Evolutionary conservation across 2,329 filamentous ascomycete genomes (phyloP), one percentile per base, ranked within the genome.

Genomic region (Penicillium sp.): DNA sequence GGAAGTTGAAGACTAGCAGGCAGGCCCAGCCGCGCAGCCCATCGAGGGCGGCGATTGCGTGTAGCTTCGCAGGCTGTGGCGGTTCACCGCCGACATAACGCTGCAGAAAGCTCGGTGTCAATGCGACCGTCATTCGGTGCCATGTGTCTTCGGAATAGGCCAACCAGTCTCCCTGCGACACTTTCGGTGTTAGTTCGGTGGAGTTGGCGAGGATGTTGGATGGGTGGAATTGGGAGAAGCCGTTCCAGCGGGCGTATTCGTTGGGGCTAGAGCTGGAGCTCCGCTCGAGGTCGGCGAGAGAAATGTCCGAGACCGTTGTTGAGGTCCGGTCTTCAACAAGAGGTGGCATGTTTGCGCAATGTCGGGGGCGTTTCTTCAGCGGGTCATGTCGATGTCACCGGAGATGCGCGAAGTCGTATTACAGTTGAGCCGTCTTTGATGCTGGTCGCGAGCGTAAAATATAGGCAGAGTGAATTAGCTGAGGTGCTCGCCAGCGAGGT

Each of bases 1-100:
- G 72, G 53, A 75, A 75, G 44, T 74, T 75, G 60, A 74, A 74
- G 46, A 75, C 72, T 28, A 74, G 68, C 37, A 75, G 57, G 50
- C 72, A 69, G 24, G 72, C 72, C 65, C 72, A 72, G 44, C 72
- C 72, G 49, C 72, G 65, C 49, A 74, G 53, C 9, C 72, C 72
- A 46, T 75, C 72, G 27, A 75, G 61, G 27, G 69, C 70, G 13
- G 68, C 70, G 47, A 72, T 71, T 12, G 64, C 65, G 56, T 72
- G 68, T 9, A 66, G 59, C 38, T 66, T 67, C 7, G 60, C 44
- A 5, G 62, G 57, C 24, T 63, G 52, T 0, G 61, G 52, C 12
- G 61, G 58, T 24, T 62, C 52, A n/a, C 60, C 66, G 10, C 66
- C 66, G 4, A 70, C 60, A 46, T 57, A 59, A 23, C 64, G 62